A percentile compares a stretch with the other conserved stretches of the same genome.
These are phyloP conservation scores for Pezizomycotina sp. DNA, from an alignment of 2,329 filamentous ascomycete species.

Conservation along the genomic window DNA sequence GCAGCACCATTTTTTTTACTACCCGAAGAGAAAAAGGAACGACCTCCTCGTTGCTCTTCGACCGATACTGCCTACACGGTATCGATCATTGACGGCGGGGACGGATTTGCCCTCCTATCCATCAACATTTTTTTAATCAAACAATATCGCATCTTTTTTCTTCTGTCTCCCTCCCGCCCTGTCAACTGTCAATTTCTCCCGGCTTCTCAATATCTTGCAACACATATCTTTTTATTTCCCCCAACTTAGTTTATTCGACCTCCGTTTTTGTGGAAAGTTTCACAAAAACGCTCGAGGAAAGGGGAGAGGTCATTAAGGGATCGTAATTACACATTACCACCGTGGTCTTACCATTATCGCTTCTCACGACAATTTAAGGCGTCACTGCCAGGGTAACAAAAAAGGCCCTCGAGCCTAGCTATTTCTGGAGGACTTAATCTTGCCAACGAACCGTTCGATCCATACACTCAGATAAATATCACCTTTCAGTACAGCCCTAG, in stretches of 20 bases:
- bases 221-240: conserved; percentile 4
- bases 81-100: conserved; percentile 51
- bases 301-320: too few relatives aligned
- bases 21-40: conserved; percentile 25
- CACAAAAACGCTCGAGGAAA: too few relatives aligned
- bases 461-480: conserved; percentile 19
- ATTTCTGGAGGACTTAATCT: too few relatives aligned
- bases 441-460: conserved; percentile 17
- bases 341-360: too few relatives aligned
- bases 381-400: too few relatives aligned
- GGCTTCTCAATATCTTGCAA: conserved; percentile 34
- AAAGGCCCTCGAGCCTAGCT: too few relatives aligned
- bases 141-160: conserved; percentile 64
- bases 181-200: conserved; percentile 47
- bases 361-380: too few relatives aligned
- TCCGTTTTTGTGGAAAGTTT: too few relatives aligned
- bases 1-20: conserved; percentile 38
- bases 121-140: conserved; percentile 74
- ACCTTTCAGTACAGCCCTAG: conserved; percentile 27
- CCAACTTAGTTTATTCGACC: not conserved
- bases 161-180: conserved; percentile 79
- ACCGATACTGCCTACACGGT: conserved; percentile 58
- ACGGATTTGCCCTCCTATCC: conserved; percentile 43
- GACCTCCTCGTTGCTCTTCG: conserved; percentile 54
- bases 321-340: too few relatives aligned